Base-by-base conservation (phyloP, 192 early-diverging fungal species). In the Backusella tarrabulga region DNA sequence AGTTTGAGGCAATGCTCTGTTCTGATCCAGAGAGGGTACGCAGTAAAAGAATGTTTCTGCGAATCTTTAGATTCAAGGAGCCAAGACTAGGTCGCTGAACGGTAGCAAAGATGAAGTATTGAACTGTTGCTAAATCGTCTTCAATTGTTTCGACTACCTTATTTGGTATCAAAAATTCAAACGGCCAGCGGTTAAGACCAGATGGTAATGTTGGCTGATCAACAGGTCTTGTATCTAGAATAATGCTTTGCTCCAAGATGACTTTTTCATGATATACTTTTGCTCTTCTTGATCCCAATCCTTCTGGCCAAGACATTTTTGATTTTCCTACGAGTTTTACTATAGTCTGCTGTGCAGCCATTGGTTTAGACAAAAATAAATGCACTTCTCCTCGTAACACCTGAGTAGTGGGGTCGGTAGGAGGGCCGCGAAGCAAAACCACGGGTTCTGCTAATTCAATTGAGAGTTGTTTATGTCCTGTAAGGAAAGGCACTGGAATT, bases 221-320 rank as follows among this genome's bases (percentile, higher is more conserved):
- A n/a, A 50, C 67, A 8, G 44, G n/a, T 15, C 41, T 38, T 26
- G 69, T 71, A 14, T 75, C 32, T 4, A 81, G 60, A 12, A 67
- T 34, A 35, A 81, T 44, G 41, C 70, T 70, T 67, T 77, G 73
- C 4, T 77, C 76, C 23, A 77, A 68, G 4, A 81, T 75, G 1
- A 50, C 74, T 29, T 81, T 81, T 75, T 81, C 80, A 67, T 81
- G 67, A 46, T 60, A 77, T 0, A 75, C 38, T 15, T 71, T 77
- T 7, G 23, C 15, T 15, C 72, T 44, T 14, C 80, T 50, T 2
- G 46, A 2, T 8, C 76, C 72, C 23, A 81, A 42, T 44, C 81
- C 78, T 80, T 80, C 82, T 32, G 79, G 79, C 82, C 82, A 83
- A 14, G 80, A 36, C 35, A 76, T 83, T 23, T 40, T 50, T 7